A percentile compares a stretch with the other conserved stretches of the same genome.
Evolutionary conservation across 208 protist genomes (phyloP).

Genomic region (Wallacemonas sp.): DNA sequence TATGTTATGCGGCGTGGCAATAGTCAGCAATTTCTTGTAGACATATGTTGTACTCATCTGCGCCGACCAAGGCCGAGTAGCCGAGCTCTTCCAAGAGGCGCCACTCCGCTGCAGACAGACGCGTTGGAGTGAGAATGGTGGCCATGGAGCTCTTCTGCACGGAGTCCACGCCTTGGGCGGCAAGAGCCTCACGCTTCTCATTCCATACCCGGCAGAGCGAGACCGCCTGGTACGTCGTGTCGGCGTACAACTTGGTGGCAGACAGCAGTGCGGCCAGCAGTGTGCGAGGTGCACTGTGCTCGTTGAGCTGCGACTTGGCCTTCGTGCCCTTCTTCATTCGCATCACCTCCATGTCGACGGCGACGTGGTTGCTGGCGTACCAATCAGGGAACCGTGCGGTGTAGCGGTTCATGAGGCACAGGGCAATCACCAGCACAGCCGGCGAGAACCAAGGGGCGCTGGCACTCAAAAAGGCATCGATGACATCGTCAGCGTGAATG

Average conservation of each 20-base stretch:
- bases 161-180: not conserved
- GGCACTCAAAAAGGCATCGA: constrained; percentile 29
- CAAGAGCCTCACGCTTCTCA: not conserved
- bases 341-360: constrained; percentile 11
- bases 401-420: constrained; percentile 52
- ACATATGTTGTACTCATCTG: constrained; percentile 32
- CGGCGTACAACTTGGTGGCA: constrained; percentile 46
- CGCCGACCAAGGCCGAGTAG: constrained; percentile 30
- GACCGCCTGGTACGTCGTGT: constrained; percentile 37
- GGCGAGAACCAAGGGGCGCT: constrained; percentile 31
- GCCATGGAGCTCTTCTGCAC: not conserved
- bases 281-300: not conserved
- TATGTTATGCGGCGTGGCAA: not conserved
- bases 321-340: not conserved
- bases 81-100: constrained; percentile 34
- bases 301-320: not conserved
- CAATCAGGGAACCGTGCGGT: constrained; percentile 31
- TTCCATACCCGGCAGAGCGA: constrained; percentile 29
- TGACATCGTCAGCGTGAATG: constrained; percentile 32
- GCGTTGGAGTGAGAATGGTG: constrained; percentile 14
- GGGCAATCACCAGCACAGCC: constrained; percentile 35
- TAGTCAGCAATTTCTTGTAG: not conserved
- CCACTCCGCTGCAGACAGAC: constrained; percentile 38
- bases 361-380: constrained; percentile 6
- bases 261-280: constrained; percentile 36